Percentiles rank a stretch among this genome's conserved stretches.
Evolutionary conservation across 176 grass and related monocot species (phyloP).

Genomic region (Eragrostis curvula): DNA sequence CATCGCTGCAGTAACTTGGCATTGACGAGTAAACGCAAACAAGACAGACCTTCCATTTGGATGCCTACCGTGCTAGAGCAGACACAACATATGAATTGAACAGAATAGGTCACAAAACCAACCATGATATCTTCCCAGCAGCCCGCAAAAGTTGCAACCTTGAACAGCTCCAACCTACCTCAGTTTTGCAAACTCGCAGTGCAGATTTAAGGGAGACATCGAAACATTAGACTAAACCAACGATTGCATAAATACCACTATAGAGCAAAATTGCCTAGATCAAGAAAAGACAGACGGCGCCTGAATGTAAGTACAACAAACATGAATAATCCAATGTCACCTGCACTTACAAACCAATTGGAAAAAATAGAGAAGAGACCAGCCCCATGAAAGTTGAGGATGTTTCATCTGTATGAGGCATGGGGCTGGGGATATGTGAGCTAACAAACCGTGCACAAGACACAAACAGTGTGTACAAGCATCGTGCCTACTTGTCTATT

Average conservation of each 20-base stretch:
- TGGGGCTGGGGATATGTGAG: neutral
- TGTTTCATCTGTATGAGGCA: neutral
- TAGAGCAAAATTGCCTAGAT: neutral
- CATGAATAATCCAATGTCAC: slow-evolving; percentile 34
- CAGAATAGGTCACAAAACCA: neutral
- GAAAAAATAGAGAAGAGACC: neutral
- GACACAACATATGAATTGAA: neutral
- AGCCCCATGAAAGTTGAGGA: slow-evolving; percentile 8
- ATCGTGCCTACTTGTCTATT: neutral
- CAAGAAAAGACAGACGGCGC: neutral
- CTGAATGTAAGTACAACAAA: neutral
- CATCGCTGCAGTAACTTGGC: too few species aligned
- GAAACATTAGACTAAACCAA: neutral
- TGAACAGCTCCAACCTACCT: neutral
- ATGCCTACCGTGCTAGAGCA: neutral
- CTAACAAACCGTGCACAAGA: slow-evolving; percentile 31
- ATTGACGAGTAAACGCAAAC: too few species aligned
- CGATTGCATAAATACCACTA: neutral
- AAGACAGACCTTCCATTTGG: too few species aligned
- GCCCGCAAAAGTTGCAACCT: neutral
- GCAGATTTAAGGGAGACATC: neutral
- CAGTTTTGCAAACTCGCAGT: neutral
- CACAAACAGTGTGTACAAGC: slow-evolving; percentile 17
- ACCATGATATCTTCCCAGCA: too few species aligned
- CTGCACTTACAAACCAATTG: slow-evolving; percentile 46